These are phyloP conservation scores for Nemophila menziesii DNA, from an alignment of 257 asterid genomes.

Conservation along the genomic window DNA sequence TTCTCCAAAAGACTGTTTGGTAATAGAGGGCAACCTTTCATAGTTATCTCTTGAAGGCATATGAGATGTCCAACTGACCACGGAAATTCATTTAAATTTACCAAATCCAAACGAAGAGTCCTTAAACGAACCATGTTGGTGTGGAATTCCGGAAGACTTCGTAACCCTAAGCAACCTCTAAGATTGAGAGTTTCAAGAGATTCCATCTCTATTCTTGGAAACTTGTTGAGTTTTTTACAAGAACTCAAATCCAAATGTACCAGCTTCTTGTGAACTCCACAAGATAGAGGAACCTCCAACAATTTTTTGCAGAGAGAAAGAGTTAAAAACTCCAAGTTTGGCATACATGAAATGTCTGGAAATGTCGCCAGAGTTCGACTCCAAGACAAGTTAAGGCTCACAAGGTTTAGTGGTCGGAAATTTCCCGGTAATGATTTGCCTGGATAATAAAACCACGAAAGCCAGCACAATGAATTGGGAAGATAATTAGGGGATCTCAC, in stretches of 20 bases:
- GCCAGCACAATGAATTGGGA: conserved; percentile 6
- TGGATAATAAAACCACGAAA: conserved; percentile 3
- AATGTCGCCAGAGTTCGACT: conserved; percentile 2
- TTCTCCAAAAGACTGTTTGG: not conserved
- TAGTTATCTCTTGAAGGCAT: too few relatives aligned
- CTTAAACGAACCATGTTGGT: not conserved
- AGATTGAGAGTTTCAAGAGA: not conserved
- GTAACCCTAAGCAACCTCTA: not conserved
- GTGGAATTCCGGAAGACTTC: not conserved
- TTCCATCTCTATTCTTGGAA: not conserved
- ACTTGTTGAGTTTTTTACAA: too few relatives aligned
- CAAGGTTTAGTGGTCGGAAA: conserved; percentile 3
- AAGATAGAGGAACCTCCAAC: too few relatives aligned
- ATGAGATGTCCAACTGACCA: not conserved
- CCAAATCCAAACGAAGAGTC: not conserved
- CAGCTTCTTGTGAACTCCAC: too few relatives aligned
- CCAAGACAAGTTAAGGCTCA: not conserved
- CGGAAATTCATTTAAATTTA: not conserved
- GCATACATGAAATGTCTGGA: conserved; percentile 5
- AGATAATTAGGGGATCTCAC: not conserved
- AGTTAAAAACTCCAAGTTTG: conserved; percentile 2
- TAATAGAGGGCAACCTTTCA: not conserved
- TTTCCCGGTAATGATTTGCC: not conserved
- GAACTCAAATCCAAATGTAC: too few relatives aligned
- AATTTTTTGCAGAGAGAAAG: not conserved